Evolutionary conservation across 441 rosid genomes (phyloP).

Genomic region (Geranium incanum): DNA sequence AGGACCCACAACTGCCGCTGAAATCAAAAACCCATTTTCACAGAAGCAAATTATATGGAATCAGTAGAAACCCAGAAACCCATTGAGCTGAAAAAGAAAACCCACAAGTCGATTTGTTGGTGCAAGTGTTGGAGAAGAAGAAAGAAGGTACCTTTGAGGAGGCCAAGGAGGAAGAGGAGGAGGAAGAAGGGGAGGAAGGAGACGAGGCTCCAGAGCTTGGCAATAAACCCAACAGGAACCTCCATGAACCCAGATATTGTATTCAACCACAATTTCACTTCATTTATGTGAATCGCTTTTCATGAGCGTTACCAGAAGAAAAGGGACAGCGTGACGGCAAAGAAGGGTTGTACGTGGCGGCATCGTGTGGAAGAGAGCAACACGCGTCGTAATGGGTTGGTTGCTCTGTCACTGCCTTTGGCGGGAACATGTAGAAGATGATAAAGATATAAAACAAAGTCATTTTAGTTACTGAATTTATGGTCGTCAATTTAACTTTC

Average conservation of each 20-base stretch:
- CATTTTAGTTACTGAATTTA: no score
- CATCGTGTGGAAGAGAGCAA: no score
- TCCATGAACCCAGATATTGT: constrained; percentile 31
- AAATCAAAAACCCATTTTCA: not conserved
- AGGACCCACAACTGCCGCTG: constrained; percentile 56
- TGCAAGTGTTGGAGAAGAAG: not conserved
- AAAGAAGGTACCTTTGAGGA: constrained; percentile 45
- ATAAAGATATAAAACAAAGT: no score
- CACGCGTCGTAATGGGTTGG: no score
- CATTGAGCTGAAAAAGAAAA: not conserved
- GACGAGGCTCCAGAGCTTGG: constrained; percentile 60
- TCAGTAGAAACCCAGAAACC: not conserved
- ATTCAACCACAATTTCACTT: no score
- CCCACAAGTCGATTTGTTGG: not conserved
- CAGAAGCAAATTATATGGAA: not conserved
- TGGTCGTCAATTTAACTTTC: no score
- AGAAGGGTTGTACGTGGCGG: no score
- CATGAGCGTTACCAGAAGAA: no score
- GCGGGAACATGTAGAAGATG: no score
- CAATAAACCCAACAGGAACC: constrained; percentile 53
- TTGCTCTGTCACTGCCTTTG: no score
- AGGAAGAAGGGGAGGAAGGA: constrained; percentile 66
- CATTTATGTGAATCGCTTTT: no score
- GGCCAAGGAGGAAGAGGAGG: constrained; percentile 52
- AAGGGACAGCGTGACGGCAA: no score